Evolutionary conservation across 2,329 filamentous ascomycete genomes (phyloP), one percentile per base, ranked within the genome.

Genomic region (Trichophyton verrucosum): DNA sequence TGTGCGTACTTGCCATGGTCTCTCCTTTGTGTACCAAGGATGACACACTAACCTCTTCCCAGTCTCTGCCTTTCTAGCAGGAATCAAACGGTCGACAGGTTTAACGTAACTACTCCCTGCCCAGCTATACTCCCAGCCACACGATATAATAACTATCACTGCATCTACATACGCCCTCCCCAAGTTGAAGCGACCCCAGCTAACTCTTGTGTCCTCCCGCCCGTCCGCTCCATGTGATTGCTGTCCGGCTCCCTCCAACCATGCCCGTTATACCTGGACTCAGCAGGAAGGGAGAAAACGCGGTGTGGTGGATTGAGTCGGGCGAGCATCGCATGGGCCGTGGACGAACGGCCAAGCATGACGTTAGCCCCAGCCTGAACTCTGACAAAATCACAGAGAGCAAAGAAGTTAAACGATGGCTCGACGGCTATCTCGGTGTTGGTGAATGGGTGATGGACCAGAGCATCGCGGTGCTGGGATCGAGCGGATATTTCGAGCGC

Each of bases 381-480:
- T 86, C 88, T 69, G 91, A 96, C 66, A 86, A 86, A 68, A 82
- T 96, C 70, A 82, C 87, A 72, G 89, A 95, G 62, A 92, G 86
- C 74, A 88, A 89, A 73, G 87, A 91, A 64, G 76, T 94, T 67
- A 86, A 87, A 73, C 86, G 86, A 70, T 97, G 91, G 91, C 84
- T 97, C 66, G 87, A 92, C 71, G 92, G 87, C 73, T 97, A 97
- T 74, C 85, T 97, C 49, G 90, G 90, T 64, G 86, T 96, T 17
- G 94, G 94, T 68, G 94, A 99, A 79, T 96, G 91, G 84, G 88
- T 96, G 65, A 95, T 99, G 91, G 94, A 99, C 75, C 88, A 95
- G 78, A 95, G 91, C 33, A 90, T 97, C 36, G 91, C 91, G 46
- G 83, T 97, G 61, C 89, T 96, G 72, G 88, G 90, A 47, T 86